Evolutionary conservation across 192 early-diverging fungal genomes (phyloP).

Genomic region (Linnemannia hyalina): DNA sequence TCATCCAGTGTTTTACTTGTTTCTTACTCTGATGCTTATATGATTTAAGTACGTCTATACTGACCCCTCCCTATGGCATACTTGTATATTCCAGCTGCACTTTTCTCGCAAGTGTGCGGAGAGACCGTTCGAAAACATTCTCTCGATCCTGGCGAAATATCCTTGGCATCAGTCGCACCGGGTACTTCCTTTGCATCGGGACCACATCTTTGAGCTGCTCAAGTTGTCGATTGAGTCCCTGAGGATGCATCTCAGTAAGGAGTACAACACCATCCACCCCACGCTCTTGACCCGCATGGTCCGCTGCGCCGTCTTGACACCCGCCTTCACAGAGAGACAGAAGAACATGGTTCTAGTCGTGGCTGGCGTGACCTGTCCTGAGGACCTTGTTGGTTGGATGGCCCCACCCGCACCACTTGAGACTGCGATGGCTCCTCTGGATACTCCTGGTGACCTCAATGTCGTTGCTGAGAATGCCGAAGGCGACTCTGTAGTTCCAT

Average conservation of each 20-base stretch:
- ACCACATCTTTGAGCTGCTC: conserved; percentile 71
- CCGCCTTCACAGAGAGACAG: conserved; percentile 82
- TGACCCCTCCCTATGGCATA: background rate
- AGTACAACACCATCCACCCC: conserved; percentile 69
- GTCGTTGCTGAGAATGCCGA: background rate
- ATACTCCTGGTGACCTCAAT: background rate
- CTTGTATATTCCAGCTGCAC: conserved; percentile 64
- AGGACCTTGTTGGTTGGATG: conserved; percentile 54
- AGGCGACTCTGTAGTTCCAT: background rate
- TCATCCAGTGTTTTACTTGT: background rate
- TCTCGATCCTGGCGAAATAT: conserved; percentile 76
- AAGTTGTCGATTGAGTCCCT: conserved; percentile 75
- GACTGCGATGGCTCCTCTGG: background rate
- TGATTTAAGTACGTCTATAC: background rate
- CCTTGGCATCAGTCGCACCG: conserved; percentile 78
- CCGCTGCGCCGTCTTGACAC: conserved; percentile 74
- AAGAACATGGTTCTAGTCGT: conserved; percentile 71
- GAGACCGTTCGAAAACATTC: conserved; percentile 84
- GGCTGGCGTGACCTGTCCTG: conserved; percentile 45
- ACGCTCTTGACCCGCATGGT: conserved; percentile 68
- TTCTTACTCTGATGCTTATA: background rate
- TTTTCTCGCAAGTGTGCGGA: conserved; percentile 81
- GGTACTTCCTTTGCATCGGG: conserved; percentile 75
- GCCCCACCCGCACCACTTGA: conserved; percentile 22
- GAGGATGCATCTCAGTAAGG: conserved; percentile 66